Conservation (phyloP, 306 rosid genomes). For the Cicer bijugum region DNA sequence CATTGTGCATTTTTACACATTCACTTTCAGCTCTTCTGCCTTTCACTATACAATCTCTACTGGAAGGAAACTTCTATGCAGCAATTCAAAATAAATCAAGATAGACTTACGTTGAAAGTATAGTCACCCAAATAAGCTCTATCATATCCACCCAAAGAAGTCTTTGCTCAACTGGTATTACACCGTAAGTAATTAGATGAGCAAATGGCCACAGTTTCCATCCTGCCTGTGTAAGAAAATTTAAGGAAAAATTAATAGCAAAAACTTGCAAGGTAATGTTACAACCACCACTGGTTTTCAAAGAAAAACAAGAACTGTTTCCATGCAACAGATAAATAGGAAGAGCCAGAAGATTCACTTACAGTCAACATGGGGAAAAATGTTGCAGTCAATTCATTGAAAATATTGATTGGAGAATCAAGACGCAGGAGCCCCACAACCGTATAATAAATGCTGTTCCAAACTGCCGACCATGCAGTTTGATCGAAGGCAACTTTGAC, state of each 20-base stretch:
- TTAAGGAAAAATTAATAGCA: constrained; percentile 38
- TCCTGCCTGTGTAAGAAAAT: constrained; percentile 72
- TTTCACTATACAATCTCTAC: constrained; percentile 12
- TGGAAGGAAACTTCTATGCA: constrained; percentile 16
- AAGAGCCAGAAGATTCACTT: constrained; percentile 52
- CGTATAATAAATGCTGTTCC: constrained; percentile 90
- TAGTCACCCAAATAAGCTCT: constrained; percentile 95
- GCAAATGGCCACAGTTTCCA: constrained; percentile 99
- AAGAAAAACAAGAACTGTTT: constrained; percentile 13
- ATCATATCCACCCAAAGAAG: constrained; percentile 95
- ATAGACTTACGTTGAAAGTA: constrained; percentile 82
- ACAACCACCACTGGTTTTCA: constrained; percentile 7
- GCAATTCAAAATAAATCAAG: constrained; percentile 35
- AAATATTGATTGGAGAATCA: constrained; percentile 74
- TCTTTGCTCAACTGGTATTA: constrained; percentile 91
- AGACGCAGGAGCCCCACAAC: constrained; percentile 77
- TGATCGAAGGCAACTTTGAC: constrained; percentile 88
- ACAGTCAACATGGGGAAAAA: constrained; percentile 92
- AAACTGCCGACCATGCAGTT: constrained; percentile 89
- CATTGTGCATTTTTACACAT: no score
- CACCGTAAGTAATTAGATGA: constrained; percentile 91
- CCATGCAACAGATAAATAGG: constrained; percentile 24
- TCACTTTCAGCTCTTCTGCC: not conserved
- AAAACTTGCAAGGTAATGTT: constrained; percentile 32
- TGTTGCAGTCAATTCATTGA: constrained; percentile 77